phyloP scores from a whole-genome alignment of 805 yeast species.

The Ogataea polymorpha region DNA sequence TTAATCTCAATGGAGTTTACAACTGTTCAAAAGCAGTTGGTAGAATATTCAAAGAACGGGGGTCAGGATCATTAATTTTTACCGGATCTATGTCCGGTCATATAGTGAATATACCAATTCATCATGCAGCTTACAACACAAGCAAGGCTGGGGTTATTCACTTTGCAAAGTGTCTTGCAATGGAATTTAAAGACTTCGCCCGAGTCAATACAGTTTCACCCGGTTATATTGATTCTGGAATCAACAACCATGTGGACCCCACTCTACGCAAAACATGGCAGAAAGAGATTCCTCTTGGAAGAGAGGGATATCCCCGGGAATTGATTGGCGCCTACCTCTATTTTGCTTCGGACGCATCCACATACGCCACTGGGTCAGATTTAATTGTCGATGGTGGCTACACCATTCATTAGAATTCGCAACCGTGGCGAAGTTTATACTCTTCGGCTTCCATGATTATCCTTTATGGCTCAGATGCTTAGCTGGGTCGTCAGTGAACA shows the following conservation, averaged over 20 bases:
- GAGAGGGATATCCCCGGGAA: conserved; percentile 48
- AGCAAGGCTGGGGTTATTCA: conserved; percentile 50
- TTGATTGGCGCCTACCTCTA: conserved; percentile 50
- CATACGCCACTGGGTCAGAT: conserved; percentile 50
- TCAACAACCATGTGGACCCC: conserved; percentile 30
- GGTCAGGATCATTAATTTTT: conserved; percentile 47
- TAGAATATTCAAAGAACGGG: conserved; percentile 42
- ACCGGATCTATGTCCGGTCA: conserved; percentile 57
- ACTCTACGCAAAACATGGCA: conserved; percentile 30
- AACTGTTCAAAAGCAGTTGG: conserved; percentile 51
- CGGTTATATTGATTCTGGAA: conserved; percentile 35
- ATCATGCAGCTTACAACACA: conserved; percentile 48
- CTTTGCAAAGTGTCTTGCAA: conserved; percentile 44
- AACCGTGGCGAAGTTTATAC: too few species aligned
- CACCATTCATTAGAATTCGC: conserved; percentile 22
- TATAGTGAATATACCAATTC: conserved; percentile 50
- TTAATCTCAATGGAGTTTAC: conserved; percentile 48
- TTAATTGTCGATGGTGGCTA: conserved; percentile 50
- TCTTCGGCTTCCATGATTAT: too few species aligned
- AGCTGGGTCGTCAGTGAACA: too few species aligned
- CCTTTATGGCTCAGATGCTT: too few species aligned
- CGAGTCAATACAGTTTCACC: conserved; percentile 36
- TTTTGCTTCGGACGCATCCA: conserved; percentile 52
- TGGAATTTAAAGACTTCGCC: conserved; percentile 50
- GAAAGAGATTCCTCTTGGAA: conserved; percentile 40